Conservation (phyloP, 2,329 filamentous ascomycete genomes). For the Beauveria pseudobassiana region DNA sequence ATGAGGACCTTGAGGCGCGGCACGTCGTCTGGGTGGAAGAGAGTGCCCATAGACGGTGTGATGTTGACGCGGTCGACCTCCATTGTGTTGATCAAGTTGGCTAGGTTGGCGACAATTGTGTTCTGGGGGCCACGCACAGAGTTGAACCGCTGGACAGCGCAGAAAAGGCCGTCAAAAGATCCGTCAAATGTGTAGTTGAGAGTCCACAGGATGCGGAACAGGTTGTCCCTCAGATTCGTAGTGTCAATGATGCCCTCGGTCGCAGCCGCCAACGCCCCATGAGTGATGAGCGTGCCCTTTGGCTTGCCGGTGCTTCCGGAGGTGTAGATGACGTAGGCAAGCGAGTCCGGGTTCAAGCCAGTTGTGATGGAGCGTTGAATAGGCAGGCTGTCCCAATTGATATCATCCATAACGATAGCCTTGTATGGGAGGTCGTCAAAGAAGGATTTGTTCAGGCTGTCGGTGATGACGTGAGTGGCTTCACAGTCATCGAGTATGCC, state of each 20-base stretch:
- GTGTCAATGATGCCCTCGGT: neutral
- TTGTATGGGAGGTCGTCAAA: neutral
- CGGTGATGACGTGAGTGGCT: neutral
- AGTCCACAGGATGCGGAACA: slow-evolving; percentile 14
- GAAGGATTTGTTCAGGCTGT: neutral
- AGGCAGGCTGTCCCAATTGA: neutral
- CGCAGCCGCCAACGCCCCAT: neutral
- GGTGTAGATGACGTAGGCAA: neutral
- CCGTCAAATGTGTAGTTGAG: slow-evolving; percentile 16
- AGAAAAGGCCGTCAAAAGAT: slow-evolving; percentile 11
- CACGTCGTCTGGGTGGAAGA: neutral
- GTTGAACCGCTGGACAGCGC: slow-evolving; percentile 13
- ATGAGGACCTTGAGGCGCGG: neutral
- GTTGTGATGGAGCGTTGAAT: neutral
- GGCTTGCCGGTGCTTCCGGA: neutral
- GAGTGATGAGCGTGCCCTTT: neutral
- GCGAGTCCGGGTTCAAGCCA: neutral
- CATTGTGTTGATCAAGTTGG: slow-evolving; percentile 9
- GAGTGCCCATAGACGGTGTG: neutral
- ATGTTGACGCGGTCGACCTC: neutral
- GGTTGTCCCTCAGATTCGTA: neutral
- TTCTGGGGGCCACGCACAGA: slow-evolving; percentile 15
- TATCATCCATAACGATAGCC: neutral
- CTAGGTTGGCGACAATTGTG: slow-evolving; percentile 9
- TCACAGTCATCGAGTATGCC: neutral